These are phyloP conservation scores for Diutina sp. DNA, from an alignment of 1,139 yeast genomes.

Conservation along the genomic window DNA sequence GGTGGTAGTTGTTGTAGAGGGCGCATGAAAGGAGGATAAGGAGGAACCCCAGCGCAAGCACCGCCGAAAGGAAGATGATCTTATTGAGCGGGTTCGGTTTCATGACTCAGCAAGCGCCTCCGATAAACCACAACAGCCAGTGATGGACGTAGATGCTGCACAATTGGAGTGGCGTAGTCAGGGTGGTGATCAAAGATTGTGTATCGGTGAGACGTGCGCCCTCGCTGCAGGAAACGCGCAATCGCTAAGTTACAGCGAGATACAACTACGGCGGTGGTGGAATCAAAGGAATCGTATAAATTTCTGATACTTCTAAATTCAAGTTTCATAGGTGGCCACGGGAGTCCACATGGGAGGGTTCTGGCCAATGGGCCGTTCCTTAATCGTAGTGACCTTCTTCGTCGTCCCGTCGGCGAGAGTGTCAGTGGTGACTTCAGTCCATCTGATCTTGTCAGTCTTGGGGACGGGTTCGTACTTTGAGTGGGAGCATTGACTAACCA, in stretches of 20 bases:
- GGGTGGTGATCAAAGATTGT: not conserved
- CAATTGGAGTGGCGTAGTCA: not conserved
- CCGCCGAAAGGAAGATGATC: conserved; percentile 57
- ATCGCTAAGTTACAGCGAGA: not conserved
- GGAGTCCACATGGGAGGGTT: not conserved
- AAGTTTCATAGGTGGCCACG: not conserved
- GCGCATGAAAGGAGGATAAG: conserved; percentile 64
- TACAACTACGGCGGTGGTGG: not conserved
- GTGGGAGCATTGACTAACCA: not conserved
- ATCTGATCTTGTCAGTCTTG: not conserved
- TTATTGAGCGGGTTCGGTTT: conserved; percentile 47
- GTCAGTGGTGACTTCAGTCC: not conserved
- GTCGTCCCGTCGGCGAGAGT: not conserved
- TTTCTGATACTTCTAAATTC: not conserved
- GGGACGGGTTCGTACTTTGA: not conserved
- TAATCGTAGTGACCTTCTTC: not conserved
- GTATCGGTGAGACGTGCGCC: not conserved
- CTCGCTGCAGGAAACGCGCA: not conserved
- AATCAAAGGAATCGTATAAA: not conserved
- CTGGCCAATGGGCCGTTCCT: not conserved
- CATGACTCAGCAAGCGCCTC: not conserved
- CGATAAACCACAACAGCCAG: not conserved
- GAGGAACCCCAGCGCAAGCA: conserved; percentile 65
- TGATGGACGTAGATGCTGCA: not conserved
- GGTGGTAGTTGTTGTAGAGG: conserved; percentile 56